Conservation (phyloP, 768 basidiomycete genomes). For the Leccinum subgranulosum region DNA sequence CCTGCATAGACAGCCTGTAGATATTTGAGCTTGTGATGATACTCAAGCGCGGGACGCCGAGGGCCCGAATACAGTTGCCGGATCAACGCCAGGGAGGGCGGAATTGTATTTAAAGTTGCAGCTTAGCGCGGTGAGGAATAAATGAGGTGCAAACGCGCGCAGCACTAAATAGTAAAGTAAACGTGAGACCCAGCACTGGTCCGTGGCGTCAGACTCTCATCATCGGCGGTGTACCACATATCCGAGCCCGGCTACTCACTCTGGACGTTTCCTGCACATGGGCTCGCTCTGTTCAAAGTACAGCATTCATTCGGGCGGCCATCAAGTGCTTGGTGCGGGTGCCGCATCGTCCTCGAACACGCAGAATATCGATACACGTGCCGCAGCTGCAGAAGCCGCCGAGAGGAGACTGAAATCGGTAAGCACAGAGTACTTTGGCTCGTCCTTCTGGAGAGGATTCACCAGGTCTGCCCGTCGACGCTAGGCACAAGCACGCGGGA, state of each 20-base stretch:
- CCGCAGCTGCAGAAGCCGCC: constrained; percentile 61
- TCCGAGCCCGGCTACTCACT: neutral
- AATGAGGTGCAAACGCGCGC: constrained; percentile 18
- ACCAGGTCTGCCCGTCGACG: constrained; percentile 12
- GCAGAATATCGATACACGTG: constrained; percentile 40
- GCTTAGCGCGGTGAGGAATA: constrained; percentile 13
- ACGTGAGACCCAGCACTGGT: constrained; percentile 17
- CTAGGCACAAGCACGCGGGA: constrained; percentile 43
- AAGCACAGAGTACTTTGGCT: constrained; percentile 24
- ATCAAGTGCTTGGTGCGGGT: constrained; percentile 47
- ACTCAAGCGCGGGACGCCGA: neutral
- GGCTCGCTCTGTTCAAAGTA: constrained; percentile 59
- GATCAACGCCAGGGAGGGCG: neutral
- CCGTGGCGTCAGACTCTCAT: neutral
- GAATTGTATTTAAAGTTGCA: constrained; percentile 1
- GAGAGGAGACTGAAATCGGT: constrained; percentile 58
- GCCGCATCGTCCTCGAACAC: constrained; percentile 24
- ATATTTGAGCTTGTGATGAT: neutral
- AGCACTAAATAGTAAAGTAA: neutral
- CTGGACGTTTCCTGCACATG: constrained; percentile 33
- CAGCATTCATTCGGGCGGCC: constrained; percentile 39
- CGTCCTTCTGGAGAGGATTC: constrained; percentile 20
- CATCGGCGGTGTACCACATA: neutral
- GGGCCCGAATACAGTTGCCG: neutral
- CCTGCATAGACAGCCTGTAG: constrained; percentile 16